These are phyloP conservation scores for Vigna angularis DNA, from an alignment of 306 rosid species.

Conservation along the genomic window DNA sequence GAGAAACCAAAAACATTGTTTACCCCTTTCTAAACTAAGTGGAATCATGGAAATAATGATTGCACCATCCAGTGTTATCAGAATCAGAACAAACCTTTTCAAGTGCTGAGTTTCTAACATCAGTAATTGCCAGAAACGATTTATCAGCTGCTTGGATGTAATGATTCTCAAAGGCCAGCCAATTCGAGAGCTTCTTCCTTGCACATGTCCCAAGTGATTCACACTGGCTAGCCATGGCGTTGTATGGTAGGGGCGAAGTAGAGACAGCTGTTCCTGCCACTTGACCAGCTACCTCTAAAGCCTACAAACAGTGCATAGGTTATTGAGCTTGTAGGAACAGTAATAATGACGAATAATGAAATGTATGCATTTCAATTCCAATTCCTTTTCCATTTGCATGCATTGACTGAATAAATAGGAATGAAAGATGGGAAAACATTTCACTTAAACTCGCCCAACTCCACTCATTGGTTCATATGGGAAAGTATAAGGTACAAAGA, in stretches of 20 bases:
- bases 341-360: background rate
- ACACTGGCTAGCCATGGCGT: constrained; percentile 93
- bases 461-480: background rate
- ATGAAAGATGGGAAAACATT: background rate
- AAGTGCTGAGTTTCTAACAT: constrained; percentile 49
- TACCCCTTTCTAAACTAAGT: background rate
- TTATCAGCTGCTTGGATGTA: constrained; percentile 52
- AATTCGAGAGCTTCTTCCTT: constrained; percentile 84
- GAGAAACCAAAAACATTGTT: too few species aligned
- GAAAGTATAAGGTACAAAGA: background rate
- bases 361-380: background rate
- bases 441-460: too few species aligned
- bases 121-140: constrained; percentile 46
- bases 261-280: constrained; percentile 87
- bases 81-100: constrained; percentile 60
- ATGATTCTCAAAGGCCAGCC: constrained; percentile 84
- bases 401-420: constrained; percentile 24
- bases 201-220: constrained; percentile 92
- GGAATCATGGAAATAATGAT: constrained; percentile 5
- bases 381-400: background rate
- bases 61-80: constrained; percentile 41
- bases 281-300: constrained; percentile 95
- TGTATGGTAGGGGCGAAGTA: constrained; percentile 89
- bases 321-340: constrained; percentile 19
- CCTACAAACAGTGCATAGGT: constrained; percentile 54